Evolutionary conservation across 2,329 filamentous ascomycete genomes (phyloP), one percentile per base, ranked within the genome.

Genomic region (Cercospora sp.): DNA sequence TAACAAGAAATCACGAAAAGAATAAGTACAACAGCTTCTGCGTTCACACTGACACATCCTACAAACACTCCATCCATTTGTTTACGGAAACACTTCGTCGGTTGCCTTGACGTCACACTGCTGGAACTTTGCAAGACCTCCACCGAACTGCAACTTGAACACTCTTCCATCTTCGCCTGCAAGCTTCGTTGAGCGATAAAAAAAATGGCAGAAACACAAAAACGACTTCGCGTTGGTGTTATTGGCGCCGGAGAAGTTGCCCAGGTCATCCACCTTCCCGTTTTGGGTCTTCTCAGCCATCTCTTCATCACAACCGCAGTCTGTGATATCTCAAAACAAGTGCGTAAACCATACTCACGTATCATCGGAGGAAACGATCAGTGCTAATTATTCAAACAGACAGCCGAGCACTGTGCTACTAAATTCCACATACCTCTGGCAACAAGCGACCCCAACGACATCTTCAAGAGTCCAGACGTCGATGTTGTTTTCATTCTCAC

Each of bases 401-500:
- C 69, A 30, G 65, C 73, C 6, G 67, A 73, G 3, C 80, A 84
- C 73, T 83, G 82, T 73, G 73, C 77, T 5, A 64, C 69, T 28
- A 81, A 80, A 63, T 78, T 80, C 65, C 69, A 74, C 60, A 76
- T 77, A 60, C 71, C 72, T 7, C 68, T 69, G n/a, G 69, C 73
- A 10, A 83, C 82, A 1, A 74, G 76, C 20, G 71, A 80, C 55
- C 74, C 83, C 0, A 68, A 79, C 26, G 79, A 84, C 42, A 75
- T 87, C 26, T 82, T 81, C 72, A 70, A 77, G 7, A 79, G 80
- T 0, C 58, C 77, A 0, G 78, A 83, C 2, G 81, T 86, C 16
- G 84, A 88, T 64, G 78, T 88, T 3, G 84, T 89, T 30, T 79
- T 89, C 69, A 80, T 89, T 63, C 79, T 80, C 33, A 86, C 80